Evolutionary conservation across 1,284 basidiomycete genomes (phyloP).

Genomic region (Inonotus hispidus): DNA sequence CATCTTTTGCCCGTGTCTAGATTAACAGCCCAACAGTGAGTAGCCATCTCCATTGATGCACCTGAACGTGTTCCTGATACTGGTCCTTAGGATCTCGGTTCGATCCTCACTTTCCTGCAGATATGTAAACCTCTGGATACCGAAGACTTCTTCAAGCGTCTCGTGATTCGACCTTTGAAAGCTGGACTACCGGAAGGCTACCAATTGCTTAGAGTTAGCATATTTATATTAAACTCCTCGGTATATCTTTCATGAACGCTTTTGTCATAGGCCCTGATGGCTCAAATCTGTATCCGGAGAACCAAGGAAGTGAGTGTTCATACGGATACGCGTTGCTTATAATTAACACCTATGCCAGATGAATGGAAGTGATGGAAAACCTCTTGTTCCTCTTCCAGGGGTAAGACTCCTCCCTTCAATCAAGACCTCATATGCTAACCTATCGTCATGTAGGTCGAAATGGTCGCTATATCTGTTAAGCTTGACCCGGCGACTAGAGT

Average conservation of each 20-base stretch:
- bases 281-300: conserved; percentile 74
- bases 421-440: no score
- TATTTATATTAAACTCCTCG: conserved; percentile 2
- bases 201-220: conserved; percentile 61
- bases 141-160: conserved; percentile 72
- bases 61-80: not conserved
- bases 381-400: conserved; percentile 70
- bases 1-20: conserved; percentile 32
- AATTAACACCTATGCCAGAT: conserved; percentile 43
- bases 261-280: conserved; percentile 69
- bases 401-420: conserved; percentile 34
- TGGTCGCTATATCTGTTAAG: conserved; percentile 65
- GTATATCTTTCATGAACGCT: conserved; percentile 6
- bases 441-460: conserved; percentile 53
- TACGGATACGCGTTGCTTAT: not conserved
- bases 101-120: conserved; percentile 73
- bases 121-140: conserved; percentile 81
- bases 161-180: conserved; percentile 69
- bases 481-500: conserved; percentile 66
- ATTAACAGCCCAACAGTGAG: conserved; percentile 73
- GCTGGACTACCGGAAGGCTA: conserved; percentile 59
- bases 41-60: not conserved
- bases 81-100: conserved; percentile 68
- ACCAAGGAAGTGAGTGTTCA: conserved; percentile 69
- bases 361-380: conserved; percentile 72